Evolutionary conservation across 2,329 filamentous ascomycete species (phyloP), one percentile per base, ranked within the genome.

Genomic region (Lachnellula hyalina): DNA sequence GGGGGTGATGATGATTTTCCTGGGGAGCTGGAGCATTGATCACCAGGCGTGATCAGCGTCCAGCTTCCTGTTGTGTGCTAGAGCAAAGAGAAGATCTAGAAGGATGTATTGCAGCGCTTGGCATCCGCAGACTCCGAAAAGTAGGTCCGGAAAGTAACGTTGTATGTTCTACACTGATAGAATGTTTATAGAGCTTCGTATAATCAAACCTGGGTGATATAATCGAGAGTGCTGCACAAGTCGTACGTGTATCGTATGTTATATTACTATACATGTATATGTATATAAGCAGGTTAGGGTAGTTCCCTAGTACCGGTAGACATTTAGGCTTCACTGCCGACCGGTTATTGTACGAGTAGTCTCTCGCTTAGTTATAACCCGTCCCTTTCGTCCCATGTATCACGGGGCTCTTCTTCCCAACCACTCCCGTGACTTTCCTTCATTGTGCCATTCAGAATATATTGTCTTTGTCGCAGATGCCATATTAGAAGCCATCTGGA

Each of bases 401-500:
- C 2, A 9, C 36, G 5, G 36, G 0, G 36, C 28, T n/a, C 34
- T 25, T 17, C 28, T 28, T 28, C 21, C 25, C 50, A 42, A 19
- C 17, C 35, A 8, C 19, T 28, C 25, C 25, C 14, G 23, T 21
- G 12, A 40, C 17, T 41, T 47, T 34, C 49, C 44, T n/a, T 38
- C 34, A 15, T 17, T 15, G 28, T 40, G 35, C 56, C 54, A 50
- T 14, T 46, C 15, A 21, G 38, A 32, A 32, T 53, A 54, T 19
- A 32, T 25, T 14, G 15, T 53, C 36, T 54, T 60, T 2, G 57
- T 50, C 42, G 48, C 14, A 4, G 42, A 46, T 12, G 58, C 50
- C 54, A 64, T 51, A 8, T 25, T 45, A 4, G 61, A 25, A 11
- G 62, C 62, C 25, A 60, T 58, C 9, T 44, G 44, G 19, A 65